phyloP scores from a whole-genome alignment of 1,139 yeast species.

The Ogataea hybrid region DNA sequence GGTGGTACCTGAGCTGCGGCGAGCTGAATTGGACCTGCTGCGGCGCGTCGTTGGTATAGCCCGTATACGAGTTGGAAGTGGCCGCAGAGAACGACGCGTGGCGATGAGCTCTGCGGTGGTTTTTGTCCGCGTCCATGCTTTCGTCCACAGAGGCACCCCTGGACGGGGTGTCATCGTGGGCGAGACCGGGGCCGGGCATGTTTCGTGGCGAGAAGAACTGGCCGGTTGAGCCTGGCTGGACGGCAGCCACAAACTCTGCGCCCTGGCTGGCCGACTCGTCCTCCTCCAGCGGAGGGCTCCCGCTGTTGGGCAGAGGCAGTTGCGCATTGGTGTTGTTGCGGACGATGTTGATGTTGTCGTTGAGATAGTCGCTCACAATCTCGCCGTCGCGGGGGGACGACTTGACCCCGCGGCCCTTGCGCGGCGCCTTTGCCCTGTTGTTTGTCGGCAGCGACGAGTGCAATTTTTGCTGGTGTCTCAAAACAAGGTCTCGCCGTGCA shows the following conservation, averaged over 20 bases:
- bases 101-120: constrained; percentile 35
- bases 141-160: constrained; percentile 2
- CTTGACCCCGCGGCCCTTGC: constrained; percentile 34
- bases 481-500: constrained; percentile 84
- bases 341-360: constrained; percentile 37
- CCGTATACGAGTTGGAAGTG: constrained; percentile 66
- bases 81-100: constrained; percentile 86
- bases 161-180: constrained; percentile 1
- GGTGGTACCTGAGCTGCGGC: constrained; percentile 53
- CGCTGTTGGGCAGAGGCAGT: constrained; percentile 28
- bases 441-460: constrained; percentile 58
- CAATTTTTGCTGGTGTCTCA: constrained; percentile 91
- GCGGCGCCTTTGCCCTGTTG: constrained; percentile 29
- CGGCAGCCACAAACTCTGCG: too few relatives aligned
- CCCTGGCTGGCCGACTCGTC: constrained; percentile 18
- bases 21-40: constrained; percentile 76
- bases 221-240: too few relatives aligned
- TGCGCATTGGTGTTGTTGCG: constrained; percentile 34
- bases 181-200: background rate
- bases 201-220: constrained; percentile 5
- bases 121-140: constrained; percentile 2
- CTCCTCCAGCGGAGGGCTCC: constrained; percentile 12
- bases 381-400: constrained; percentile 33
- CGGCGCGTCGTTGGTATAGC: constrained; percentile 42
- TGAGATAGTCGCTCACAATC: constrained; percentile 32